Base-by-base conservation (phyloP, 495 filamentous ascomycete genomes). In the Aspergillus olivimuriae region DNA sequence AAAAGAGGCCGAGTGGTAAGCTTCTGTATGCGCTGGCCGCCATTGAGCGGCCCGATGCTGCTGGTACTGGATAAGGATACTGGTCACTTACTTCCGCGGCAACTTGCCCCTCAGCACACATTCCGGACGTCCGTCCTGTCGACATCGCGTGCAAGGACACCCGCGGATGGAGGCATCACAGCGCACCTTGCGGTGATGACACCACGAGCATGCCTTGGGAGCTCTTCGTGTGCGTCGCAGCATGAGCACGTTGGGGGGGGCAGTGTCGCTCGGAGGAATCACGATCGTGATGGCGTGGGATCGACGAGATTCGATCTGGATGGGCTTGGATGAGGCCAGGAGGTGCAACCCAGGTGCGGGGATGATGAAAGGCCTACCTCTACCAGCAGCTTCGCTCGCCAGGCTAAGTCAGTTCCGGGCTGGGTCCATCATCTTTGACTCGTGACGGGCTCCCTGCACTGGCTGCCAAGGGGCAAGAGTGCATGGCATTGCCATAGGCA, bases 91-190 rank as follows among this genome's bases (percentile, higher is more conserved):
- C 51, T 56, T 41, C 21, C 53, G 61, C 26, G 61, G 55, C 17
- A 57, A 19, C 31, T 53, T 57, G 4, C 40, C 34, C 14, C 56
- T 48, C 37, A 64, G 31, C 41, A 62, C 49, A 60, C 72, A 74
- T 48, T 59, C 61, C 46, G 12, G 62, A 53, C 50, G 66, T 48
- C 60, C 67, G 41, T 60, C 69, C 55, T 58, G 70, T 45, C 46
- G 68, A 47, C 72, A 76, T 32, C 73, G 71, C 48, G 72, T 73
- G 50, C 70, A 76, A 7, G 72, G 70, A 37, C 61, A 56, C 0
- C 71, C 71, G 8, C 64, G 57, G 20, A 73, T 68, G 2, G 68
- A 68, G 8, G 72, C 69, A 41, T 76, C 72, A 46, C 72, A 76
- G 30, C 72, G 66, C 21, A 76, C 71, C 47, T 74, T 73, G n/a